phyloP scores from a whole-genome alignment of 441 rosid genomes.

The Pelargonium fulgidum region DNA sequence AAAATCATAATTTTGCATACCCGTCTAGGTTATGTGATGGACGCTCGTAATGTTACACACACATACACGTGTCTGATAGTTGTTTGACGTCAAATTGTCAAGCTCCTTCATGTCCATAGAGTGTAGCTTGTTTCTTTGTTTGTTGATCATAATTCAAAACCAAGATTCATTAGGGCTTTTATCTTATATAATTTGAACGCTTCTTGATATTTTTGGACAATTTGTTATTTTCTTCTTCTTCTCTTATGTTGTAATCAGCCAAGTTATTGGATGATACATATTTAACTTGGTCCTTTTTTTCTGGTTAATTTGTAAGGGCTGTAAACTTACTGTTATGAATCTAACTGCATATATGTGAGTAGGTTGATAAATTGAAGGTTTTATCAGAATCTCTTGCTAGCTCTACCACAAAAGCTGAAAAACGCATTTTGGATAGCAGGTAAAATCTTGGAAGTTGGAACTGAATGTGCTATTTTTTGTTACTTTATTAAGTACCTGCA shows the following conservation, averaged over 20 bases:
- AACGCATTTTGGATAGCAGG: conserved; percentile 88
- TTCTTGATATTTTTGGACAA: neutral
- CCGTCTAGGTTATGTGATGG: neutral
- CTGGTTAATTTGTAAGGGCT: neutral
- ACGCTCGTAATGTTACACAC: neutral
- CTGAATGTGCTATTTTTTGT: neutral
- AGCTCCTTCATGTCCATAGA: neutral
- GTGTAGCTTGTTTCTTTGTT: neutral
- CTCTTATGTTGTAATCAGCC: neutral
- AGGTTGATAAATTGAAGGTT: conserved; percentile 95
- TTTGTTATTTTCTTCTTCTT: neutral
- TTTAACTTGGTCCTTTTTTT: neutral
- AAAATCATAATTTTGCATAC: neutral
- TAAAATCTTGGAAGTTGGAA: conserved; percentile 26
- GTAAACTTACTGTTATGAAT: neutral
- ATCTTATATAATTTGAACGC: neutral
- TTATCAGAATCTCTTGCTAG: conserved; percentile 84
- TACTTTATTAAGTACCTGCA: neutral
- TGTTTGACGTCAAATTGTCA: neutral
- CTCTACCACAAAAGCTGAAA: conserved; percentile 79
- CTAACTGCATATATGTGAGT: conserved; percentile 36
- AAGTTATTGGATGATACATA: neutral
- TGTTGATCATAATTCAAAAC: neutral
- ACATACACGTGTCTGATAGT: neutral
- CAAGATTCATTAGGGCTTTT: neutral